phyloP scores from a whole-genome alignment of 768 basidiomycete species.

The Mycena kentingensis region DNA sequence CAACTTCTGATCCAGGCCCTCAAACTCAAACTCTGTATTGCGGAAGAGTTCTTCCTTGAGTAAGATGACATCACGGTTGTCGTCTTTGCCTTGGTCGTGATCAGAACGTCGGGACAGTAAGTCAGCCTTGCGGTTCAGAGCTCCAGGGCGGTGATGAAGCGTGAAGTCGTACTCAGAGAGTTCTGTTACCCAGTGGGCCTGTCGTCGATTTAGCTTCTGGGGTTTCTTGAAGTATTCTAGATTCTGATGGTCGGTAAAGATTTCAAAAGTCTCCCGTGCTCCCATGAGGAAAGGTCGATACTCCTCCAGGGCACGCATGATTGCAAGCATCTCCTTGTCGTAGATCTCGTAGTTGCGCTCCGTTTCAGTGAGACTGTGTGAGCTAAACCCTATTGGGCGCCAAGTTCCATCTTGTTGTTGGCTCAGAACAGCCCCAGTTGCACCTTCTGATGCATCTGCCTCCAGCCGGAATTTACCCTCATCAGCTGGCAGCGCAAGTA shows the following conservation, averaged over 20 bases:
- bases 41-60: constrained; percentile 3
- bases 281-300: constrained; percentile 20
- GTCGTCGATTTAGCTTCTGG: no score
- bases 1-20: background rate
- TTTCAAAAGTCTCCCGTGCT: constrained; percentile 6
- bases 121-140: no score
- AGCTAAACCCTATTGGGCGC: constrained; percentile 15
- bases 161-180: no score
- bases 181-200: no score
- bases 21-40: background rate
- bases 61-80: background rate
- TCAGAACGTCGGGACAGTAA: no score
- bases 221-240: no score
- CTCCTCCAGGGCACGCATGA: constrained; percentile 17
- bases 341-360: no score
- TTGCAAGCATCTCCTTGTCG: no score
- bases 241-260: constrained; percentile 18
- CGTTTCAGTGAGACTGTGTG: constrained; percentile 5
- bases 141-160: no score
- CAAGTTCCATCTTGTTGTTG: constrained; percentile 5
- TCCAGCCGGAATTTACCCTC: no score
- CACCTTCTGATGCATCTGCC: constrained; percentile 9
- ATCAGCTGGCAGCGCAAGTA: no score
- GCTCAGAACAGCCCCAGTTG: background rate
- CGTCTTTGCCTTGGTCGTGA: constrained; percentile 2